Conservation (phyloP, 345 rosid species). For the Salix dunnii region DNA sequence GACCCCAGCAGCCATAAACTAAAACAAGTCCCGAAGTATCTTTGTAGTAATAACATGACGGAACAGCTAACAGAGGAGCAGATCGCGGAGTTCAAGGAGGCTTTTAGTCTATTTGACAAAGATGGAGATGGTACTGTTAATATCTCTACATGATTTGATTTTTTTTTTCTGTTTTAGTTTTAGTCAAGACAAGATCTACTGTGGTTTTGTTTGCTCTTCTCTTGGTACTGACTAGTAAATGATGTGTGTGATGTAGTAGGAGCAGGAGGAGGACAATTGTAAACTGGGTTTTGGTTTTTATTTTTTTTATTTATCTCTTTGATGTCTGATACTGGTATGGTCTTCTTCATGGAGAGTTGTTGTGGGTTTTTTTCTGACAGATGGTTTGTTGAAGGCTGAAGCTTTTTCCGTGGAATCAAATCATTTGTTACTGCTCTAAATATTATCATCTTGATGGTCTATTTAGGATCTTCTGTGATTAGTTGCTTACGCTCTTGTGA, state of each 20-base stretch:
- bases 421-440: not conserved
- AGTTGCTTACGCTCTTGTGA: not conserved
- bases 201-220: not conserved
- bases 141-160: not conserved
- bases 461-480: not conserved
- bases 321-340: too few relatives aligned
- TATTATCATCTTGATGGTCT: not conserved
- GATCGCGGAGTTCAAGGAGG: slow-evolving; percentile 40
- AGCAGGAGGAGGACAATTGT: not conserved
- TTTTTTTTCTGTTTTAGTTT: too few relatives aligned
- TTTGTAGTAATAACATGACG: slow-evolving; percentile 15
- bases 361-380: not conserved
- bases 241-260: not conserved
- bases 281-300: not conserved
- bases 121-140: slow-evolving; percentile 33
- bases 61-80: slow-evolving; percentile 35
- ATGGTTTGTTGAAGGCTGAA: not conserved
- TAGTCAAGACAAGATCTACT: not conserved
- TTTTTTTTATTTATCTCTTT: too few relatives aligned
- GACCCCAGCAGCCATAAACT: not conserved
- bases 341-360: not conserved
- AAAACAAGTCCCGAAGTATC: not conserved
- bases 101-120: slow-evolving; percentile 38
- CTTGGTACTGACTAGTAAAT: not conserved
- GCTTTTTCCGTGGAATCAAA: not conserved